Evolutionary conservation across 441 rosid genomes (phyloP), one percentile per base, ranked within the genome.

Genomic region (Syzygium syzygioides): DNA sequence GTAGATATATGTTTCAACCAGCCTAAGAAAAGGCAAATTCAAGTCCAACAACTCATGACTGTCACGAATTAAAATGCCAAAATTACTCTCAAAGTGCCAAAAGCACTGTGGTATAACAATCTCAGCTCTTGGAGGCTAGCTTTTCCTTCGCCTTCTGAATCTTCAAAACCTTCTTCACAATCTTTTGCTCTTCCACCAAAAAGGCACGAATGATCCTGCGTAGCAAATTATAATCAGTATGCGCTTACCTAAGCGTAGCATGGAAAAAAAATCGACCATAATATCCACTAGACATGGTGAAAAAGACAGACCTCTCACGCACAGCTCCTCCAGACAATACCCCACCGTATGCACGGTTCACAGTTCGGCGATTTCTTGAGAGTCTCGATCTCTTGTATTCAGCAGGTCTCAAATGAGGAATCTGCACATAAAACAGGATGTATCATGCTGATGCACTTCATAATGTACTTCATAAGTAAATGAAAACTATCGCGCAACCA

Each of bases 111-210:
- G 52, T 71, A 71, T 37, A 71, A 37, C 83, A 71, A 71, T 71
- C 56, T 60, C 26, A 86, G 66, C 60, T 86, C 53, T 60, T 60
- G 32, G 88, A 60, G 83, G 88, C 88, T 86, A 60, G 83, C 28
- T 86, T 86, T 52, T 86, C 88, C 79, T 86, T 86, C 0, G 83
- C 83, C 45, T 86, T 86, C n/a, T 86, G 88, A 86, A 86, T 86
- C 88, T 86, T 86, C 88, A 86, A 64, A 28, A 86, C 88, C 45
- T 86, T 86, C 79, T 86, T 86, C 83, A 86, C 83, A 9, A 86
- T 86, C 88, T 86, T 86, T 86, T 86, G 79, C 32, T 86, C 88
- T 53, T 86, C 88, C n/a, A 86, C 88, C 79, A 86, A 50, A 66
- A 86, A 86, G 41, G 88, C 88, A 0, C 88, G 52, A 23, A 86